Evolutionary conservation across 1,284 basidiomycete genomes (phyloP).

Genomic region (Sporisorium iseilematis-ciliati): DNA sequence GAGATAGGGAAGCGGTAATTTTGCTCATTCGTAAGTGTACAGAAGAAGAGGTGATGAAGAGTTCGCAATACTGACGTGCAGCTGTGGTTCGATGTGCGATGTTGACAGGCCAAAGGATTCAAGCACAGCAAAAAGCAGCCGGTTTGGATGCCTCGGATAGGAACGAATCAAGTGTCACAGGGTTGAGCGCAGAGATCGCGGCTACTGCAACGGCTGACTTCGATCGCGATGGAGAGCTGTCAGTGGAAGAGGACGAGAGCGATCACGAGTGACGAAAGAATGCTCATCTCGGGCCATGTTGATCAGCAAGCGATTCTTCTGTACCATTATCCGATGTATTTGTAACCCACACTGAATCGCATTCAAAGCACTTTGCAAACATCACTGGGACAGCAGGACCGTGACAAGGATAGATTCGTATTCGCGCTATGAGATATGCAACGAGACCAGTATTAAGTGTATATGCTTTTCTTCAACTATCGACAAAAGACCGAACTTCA

Average conservation of each 20-base stretch:
- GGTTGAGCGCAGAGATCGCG: slow-evolving; percentile 38
- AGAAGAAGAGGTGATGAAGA: not conserved
- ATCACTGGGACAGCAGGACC: not conserved
- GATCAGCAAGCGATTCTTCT: too few species aligned
- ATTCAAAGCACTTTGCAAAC: not conserved
- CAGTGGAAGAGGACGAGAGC: slow-evolving; percentile 10
- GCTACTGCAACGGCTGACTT: slow-evolving; percentile 39
- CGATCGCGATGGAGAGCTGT: not conserved
- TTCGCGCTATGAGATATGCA: not conserved
- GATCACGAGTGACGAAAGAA: slow-evolving; percentile 9
- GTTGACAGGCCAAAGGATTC: slow-evolving; percentile 36
- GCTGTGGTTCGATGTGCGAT: not conserved
- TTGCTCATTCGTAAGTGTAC: slow-evolving; percentile 81
- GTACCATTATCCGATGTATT: not conserved
- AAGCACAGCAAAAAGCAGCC: slow-evolving; percentile 41
- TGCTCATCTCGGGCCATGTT: not conserved
- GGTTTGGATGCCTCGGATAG: slow-evolving; percentile 17
- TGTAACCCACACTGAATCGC: not conserved
- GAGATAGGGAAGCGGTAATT: slow-evolving; percentile 91
- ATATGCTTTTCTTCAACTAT: too few species aligned
- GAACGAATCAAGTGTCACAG: slow-evolving; percentile 21
- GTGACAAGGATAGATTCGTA: not conserved
- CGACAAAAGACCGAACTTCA: slow-evolving; percentile 6
- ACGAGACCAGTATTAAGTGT: not conserved
- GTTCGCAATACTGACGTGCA: not conserved